Base-by-base conservation (phyloP, 305 asterid species). In the Rubia tinctorum region DNA sequence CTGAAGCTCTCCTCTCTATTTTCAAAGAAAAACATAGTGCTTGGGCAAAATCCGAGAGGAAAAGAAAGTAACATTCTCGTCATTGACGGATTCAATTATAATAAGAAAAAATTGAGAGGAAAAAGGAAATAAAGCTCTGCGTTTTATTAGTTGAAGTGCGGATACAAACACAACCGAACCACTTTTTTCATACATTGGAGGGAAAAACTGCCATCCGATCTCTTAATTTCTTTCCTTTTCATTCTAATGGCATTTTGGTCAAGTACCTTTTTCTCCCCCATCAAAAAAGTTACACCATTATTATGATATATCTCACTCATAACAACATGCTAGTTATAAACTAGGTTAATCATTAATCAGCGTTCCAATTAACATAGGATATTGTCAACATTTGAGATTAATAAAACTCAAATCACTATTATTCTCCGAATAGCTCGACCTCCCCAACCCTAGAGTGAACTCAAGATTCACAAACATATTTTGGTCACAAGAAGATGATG, bases 401-500 rank as follows among this genome's bases (percentile, higher is more conserved):
- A 84, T 78, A 22, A 55, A 3, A 1, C 79, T 71, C 25, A 45
- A 63, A 27, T 69, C 81, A 73, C 10, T 71, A 64, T 76, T 74
- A 15, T 83, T 74, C 68, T 73, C 79, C 43, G 80, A 59, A 30
- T 66, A 85, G 85, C 79, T 82, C 83, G 90, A 81, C 73, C 88
- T 82, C 71, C 96, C 92, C 44, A 90, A 84, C 73, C 96, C 95
- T 37, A 90, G 85, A 23, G 88, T 88, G 81, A 90, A 86, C 79
- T 90, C 93, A 27, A 90, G 89, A 81, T 90, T 81, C 22, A 85
- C 73, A 73, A 80, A 34, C 74, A 25, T 0, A 12, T 30, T 15
- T 3, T 63, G 45, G 15, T 64, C 66, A 60, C 74, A 71, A 51
- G 86, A 79, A 62, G 84, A 64, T 2, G 63, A 58, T 8, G 64